Evolutionary conservation across 495 filamentous ascomycete species (phyloP), one percentile per base, ranked within the genome.

Genomic region (Aspergillus sclerotioniger): DNA sequence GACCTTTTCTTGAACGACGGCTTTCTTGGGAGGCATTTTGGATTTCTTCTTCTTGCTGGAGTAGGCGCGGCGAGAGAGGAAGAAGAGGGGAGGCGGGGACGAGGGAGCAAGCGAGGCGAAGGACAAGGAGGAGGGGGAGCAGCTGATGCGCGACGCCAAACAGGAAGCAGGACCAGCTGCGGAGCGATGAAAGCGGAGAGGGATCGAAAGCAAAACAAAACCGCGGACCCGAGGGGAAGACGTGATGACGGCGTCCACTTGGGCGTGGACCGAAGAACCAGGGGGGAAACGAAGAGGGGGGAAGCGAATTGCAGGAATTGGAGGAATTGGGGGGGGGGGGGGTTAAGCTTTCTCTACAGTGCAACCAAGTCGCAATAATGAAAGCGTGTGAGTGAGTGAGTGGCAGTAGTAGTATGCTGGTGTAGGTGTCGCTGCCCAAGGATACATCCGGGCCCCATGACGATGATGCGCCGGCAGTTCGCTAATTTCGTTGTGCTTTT

Each of bases 21-120:
- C 73, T 66, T 83, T 83, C 72, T 83, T 82, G 63, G 80, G 80
- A 62, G 76, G 71, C 80, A 83, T 82, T 71, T 57, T 60, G 54
- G 67, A 70, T 28, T 76, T 76, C 61, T 75, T 77, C 61, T 72
- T 76, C 65, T 68, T 75, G 64, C 25, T 25, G 25, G 74, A 75
- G 70, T 74, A 75, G 53, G 70, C 67, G 58, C 73, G 76, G 69
- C 66, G 71, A 64, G 61, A 67, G 59, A 63, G 54, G 66, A 60
- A 64, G 51, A 58, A 67, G 53, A 55, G 47, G 28, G 51, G 61
- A 32, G 52, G 47, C 25, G 53, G 35, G 44, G 51, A 53, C 47
- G 54, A n/a, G n/a, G n/a, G 31, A 58, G 56, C 4, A 32, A 49
- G 56, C 39, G 55, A 71, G 66, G 62, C 68, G 71, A 64, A 66